Evolutionary conservation across 768 basidiomycete genomes (phyloP).

Genomic region (Leccinum uliginosum): DNA sequence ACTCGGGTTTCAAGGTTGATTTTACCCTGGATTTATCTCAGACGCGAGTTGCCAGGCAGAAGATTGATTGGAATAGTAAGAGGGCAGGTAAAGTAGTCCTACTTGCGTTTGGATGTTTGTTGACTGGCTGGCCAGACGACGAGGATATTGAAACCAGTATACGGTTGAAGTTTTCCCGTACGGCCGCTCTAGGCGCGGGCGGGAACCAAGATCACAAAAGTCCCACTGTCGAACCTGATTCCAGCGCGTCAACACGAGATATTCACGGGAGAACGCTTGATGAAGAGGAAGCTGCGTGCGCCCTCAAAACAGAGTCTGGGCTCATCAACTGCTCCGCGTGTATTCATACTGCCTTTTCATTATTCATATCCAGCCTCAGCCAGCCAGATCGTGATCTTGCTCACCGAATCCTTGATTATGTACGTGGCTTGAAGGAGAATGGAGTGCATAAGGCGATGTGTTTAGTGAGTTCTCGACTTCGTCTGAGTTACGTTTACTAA

Average conservation of each 20-base stretch:
- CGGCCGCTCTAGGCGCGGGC: slow-evolving; percentile 10
- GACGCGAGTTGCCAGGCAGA: slow-evolving; percentile 49
- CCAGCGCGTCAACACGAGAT: slow-evolving; percentile 13
- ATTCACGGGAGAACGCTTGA: slow-evolving; percentile 43
- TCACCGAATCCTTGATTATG: slow-evolving; percentile 13
- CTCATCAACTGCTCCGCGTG: slow-evolving; percentile 33
- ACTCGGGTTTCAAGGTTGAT: slow-evolving; percentile 48
- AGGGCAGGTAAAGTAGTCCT: slow-evolving; percentile 59
- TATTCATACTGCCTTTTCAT: slow-evolving; percentile 18
- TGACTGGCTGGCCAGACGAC: slow-evolving; percentile 51
- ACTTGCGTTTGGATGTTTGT: neutral
- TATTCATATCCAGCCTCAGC: slow-evolving; percentile 19
- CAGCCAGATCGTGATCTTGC: slow-evolving; percentile 19
- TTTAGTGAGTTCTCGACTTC: slow-evolving; percentile 26
- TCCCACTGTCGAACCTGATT: slow-evolving; percentile 9
- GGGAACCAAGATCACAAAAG: slow-evolving; percentile 13
- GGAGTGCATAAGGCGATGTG: slow-evolving; percentile 30
- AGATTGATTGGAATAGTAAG: slow-evolving; percentile 83
- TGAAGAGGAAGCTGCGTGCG: slow-evolving; percentile 48
- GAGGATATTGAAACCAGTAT: slow-evolving; percentile 77
- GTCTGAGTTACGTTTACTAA: slow-evolving; percentile 4
- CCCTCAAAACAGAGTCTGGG: slow-evolving; percentile 21
- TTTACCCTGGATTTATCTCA: slow-evolving; percentile 66
- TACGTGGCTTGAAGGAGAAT: slow-evolving; percentile 10
- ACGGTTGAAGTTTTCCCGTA: slow-evolving; percentile 37